Base-by-base conservation (phyloP, 2,329 filamentous ascomycete species). In the Akanthomyces lecanii region DNA sequence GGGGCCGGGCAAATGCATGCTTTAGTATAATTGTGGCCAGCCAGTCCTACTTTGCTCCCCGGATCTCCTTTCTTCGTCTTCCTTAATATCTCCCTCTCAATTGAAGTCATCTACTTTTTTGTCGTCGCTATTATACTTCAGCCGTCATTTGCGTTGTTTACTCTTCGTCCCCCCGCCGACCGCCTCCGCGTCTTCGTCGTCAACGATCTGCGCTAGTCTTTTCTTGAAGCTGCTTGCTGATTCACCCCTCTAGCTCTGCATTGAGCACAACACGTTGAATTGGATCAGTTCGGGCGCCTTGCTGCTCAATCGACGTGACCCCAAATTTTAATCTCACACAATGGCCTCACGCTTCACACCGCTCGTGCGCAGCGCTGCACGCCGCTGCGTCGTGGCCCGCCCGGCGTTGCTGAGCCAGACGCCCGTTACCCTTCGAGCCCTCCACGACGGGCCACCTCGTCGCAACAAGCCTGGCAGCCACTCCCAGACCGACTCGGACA, bases 401-500 rank as follows among this genome's bases (percentile, higher is more conserved):
- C 50, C 62, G 42, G 51, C 64, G 25, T 25, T 56, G 48, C 12
- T 66, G 33, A 28, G 66, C 48, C 71, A 69, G 33, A 67, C 70
- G 51, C 63, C 68, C 33, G 68, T 71, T 47, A 64, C 69, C 48
- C 55, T 67, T 61, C 72, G 74, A 65, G 66, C 64, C 63, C 67
- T 77, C 36, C 74, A 77, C 65, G 71, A 66, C 63, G 70, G 67
- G 14, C 70, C 72, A 30, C 67, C 75, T 18, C 74, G 73, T n/a
- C 71, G 70, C 65, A 72, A 77, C 65, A 78, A 77, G 67, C 78
- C 81, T 16, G 90, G 91, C 61, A 81, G 85, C 65, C 90, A 89
- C 73, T 90, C 92, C 18, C 88, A 91, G 71, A 96, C 91, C 11
- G 90, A 96, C 71, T 84, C 92, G 56, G 85, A 82, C 62, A 89